A percentile compares a stretch with the other conserved stretches of the same genome.
Conservation (phyloP, 1,284 basidiomycete species). For the Phellinidium pouzarii region DNA sequence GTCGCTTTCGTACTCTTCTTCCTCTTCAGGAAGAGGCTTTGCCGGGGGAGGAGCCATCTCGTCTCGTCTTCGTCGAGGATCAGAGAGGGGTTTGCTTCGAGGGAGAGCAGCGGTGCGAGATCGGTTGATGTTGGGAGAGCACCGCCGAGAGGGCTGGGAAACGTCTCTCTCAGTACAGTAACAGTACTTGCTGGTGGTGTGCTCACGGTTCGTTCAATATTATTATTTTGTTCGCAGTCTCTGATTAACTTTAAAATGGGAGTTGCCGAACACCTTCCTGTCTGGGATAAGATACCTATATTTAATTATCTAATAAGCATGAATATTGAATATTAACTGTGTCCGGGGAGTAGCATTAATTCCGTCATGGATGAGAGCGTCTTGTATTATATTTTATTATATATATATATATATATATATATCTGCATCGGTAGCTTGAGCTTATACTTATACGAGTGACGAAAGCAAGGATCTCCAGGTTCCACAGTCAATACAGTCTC, state of each 20-base stretch:
- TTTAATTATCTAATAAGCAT: too few relatives aligned
- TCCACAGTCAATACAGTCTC: too few relatives aligned
- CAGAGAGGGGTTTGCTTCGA: neutral
- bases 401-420: too few relatives aligned
- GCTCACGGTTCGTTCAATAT: neutral
- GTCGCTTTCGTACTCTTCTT: slow-evolving; percentile 18
- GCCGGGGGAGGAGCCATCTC: slow-evolving; percentile 8
- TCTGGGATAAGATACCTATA: too few relatives aligned
- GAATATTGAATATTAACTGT: too few relatives aligned
- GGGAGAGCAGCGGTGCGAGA: neutral
- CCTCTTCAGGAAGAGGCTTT: slow-evolving; percentile 9
- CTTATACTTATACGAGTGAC: too few relatives aligned
- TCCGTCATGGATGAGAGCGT: too few relatives aligned
- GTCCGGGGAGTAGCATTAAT: too few relatives aligned
- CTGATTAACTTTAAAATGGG: neutral
- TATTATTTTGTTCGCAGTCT: slow-evolving; percentile 1
- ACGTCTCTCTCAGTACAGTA: neutral
- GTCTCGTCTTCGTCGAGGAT: neutral
- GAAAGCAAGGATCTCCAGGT: too few relatives aligned
- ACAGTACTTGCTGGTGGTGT: neutral
- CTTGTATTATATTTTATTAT: too few relatives aligned
- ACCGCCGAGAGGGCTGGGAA: slow-evolving; percentile 1
- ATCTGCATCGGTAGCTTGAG: too few relatives aligned
- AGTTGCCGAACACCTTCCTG: too few relatives aligned
- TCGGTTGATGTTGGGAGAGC: neutral